These are phyloP conservation scores for Nidula niveotomentosa DNA, from an alignment of 1,284 basidiomycete species.

Conservation along the genomic window DNA sequence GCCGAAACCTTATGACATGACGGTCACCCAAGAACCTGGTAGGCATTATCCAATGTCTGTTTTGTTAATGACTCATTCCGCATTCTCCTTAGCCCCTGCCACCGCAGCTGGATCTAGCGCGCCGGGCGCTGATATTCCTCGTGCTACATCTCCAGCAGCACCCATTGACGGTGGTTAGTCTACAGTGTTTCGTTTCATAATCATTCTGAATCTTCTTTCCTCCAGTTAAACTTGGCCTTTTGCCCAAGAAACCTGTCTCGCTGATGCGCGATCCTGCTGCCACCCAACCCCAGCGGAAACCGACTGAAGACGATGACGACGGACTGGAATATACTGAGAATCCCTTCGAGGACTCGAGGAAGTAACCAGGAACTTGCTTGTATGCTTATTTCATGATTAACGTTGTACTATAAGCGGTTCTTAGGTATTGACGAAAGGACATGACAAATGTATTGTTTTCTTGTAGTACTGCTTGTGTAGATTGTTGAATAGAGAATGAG, in stretches of 20 bases:
- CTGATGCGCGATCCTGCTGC: slow-evolving; percentile 42
- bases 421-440: background rate
- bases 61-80: too few relatives aligned
- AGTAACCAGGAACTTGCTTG: slow-evolving; percentile 9
- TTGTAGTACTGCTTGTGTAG: too few relatives aligned
- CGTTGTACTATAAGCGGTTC: background rate
- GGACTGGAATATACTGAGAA: slow-evolving; percentile 68
- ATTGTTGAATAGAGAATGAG: too few relatives aligned
- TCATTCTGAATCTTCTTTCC: background rate
- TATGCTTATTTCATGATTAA: background rate
- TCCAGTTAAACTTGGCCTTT: slow-evolving; percentile 59
- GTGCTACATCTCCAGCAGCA: slow-evolving; percentile 7
- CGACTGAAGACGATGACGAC: slow-evolving; percentile 40
- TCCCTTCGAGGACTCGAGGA: slow-evolving; percentile 55
- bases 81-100: background rate
- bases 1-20: too few relatives aligned
- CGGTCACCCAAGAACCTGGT: too few relatives aligned
- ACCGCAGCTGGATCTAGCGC: background rate
- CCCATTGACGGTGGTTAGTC: slow-evolving; percentile 27
- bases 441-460: too few relatives aligned
- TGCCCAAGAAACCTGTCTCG: slow-evolving; percentile 74
- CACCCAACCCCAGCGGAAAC: slow-evolving; percentile 18
- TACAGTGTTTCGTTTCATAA: background rate
- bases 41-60: background rate
- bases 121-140: background rate